Percentiles rank a stretch among this genome's conserved stretches.
These are phyloP conservation scores for Platanthera guangdongensis DNA, from an alignment of 106 monocot genomes.

Conservation along the genomic window DNA sequence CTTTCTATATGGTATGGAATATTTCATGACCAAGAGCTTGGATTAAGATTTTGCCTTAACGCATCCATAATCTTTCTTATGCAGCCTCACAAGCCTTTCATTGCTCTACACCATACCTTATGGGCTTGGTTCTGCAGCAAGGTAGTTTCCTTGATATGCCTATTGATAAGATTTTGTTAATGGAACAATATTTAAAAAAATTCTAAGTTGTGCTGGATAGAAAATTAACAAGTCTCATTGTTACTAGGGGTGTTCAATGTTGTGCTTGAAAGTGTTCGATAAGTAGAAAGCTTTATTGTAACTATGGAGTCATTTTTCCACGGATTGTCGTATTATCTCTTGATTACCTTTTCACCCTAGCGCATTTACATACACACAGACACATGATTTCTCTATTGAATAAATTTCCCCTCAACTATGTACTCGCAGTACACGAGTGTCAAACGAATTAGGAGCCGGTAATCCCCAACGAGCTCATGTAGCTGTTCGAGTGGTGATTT, in stretches of 20 bases:
- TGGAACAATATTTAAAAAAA: background rate
- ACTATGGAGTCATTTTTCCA: no score
- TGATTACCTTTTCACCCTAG: no score
- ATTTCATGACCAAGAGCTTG: background rate
- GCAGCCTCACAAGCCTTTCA: slow-evolving; percentile 50
- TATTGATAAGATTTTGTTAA: background rate
- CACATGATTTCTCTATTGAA: no score
- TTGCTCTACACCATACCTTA: slow-evolving; percentile 42
- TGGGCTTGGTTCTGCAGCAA: slow-evolving; percentile 55
- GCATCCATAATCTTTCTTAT: background rate
- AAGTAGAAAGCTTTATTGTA: no score
- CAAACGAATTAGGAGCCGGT: slow-evolving; percentile 70
- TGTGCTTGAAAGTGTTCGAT: no score
- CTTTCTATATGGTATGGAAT: slow-evolving; percentile 50
- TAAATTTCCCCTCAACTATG: background rate
- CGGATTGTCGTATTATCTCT: no score
- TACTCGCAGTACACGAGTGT: slow-evolving; percentile 42
- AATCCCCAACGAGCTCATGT: slow-evolving; percentile 45
- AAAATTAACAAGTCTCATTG: background rate
- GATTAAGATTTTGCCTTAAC: background rate
- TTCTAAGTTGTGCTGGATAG: background rate
- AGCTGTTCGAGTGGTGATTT: slow-evolving; percentile 33
- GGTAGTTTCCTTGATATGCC: slow-evolving; percentile 10
- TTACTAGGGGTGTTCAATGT: no score
- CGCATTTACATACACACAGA: no score